A percentile compares a stretch with the other conserved stretches of the same genome.
Conservation (phyloP, 495 filamentous ascomycete species). For the Xylaria sp. region DNA sequence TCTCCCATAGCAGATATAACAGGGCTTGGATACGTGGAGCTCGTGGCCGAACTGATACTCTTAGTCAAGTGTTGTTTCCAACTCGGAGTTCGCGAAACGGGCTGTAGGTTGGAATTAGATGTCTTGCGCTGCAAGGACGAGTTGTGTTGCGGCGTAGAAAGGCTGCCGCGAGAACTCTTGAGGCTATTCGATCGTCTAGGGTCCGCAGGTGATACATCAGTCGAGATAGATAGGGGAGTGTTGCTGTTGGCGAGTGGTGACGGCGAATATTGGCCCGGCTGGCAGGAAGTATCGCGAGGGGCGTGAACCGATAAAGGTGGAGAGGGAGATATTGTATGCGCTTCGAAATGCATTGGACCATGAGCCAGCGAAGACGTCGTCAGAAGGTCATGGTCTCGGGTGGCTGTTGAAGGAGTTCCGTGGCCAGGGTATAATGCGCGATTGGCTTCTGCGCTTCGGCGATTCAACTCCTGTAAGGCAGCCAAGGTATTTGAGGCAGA, state of each 20-base stretch:
- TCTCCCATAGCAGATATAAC: slow-evolving; percentile 83
- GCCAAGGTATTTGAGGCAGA: slow-evolving; percentile 31
- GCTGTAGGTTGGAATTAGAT: slow-evolving; percentile 50
- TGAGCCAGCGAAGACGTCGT: slow-evolving; percentile 27
- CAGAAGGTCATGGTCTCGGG: slow-evolving; percentile 32
- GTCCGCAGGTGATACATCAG: slow-evolving; percentile 41
- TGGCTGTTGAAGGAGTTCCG: not conserved
- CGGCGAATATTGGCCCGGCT: slow-evolving; percentile 32
- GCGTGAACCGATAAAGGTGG: slow-evolving; percentile 33
- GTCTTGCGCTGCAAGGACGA: slow-evolving; percentile 46
- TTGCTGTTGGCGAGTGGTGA: slow-evolving; percentile 30
- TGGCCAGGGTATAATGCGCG: slow-evolving; percentile 23
- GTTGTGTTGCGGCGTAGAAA: slow-evolving; percentile 37
- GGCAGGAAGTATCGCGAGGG: slow-evolving; percentile 28
- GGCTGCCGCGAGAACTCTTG: slow-evolving; percentile 37
- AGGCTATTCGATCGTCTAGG: slow-evolving; percentile 37
- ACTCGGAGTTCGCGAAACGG: slow-evolving; percentile 56
- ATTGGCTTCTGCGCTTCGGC: slow-evolving; percentile 30
- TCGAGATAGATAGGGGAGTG: slow-evolving; percentile 43
- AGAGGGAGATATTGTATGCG: slow-evolving; percentile 39
- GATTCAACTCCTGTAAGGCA: slow-evolving; percentile 38
- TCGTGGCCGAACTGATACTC: slow-evolving; percentile 51
- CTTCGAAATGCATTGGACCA: slow-evolving; percentile 37
- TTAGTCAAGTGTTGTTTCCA: slow-evolving; percentile 48
- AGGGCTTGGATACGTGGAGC: slow-evolving; percentile 60